Base-by-base conservation (phyloP, 768 basidiomycete species). In the Rhodotorula diobovata region DNA sequence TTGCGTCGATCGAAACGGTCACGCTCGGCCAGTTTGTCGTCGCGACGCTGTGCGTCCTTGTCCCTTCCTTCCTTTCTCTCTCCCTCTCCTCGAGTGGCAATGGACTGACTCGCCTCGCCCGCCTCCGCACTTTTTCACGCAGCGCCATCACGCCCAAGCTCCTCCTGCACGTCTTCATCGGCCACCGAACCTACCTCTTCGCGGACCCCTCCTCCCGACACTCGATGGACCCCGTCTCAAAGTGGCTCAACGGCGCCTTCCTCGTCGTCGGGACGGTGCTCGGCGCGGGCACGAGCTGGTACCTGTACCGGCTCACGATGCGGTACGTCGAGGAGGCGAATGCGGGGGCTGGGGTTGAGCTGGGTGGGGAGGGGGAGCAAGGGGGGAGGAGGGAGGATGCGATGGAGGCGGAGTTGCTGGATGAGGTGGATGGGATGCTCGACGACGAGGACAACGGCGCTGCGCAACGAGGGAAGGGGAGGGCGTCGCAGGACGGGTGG, bases 171-270 rank as follows among this genome's bases (percentile, higher is more conserved):
- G 86, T 88, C 23, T 91, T 91, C 80, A 86, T 92, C 61, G 91
- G 91, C 5, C 88, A 88, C 4, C 86, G 86, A 37, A 85, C 91
- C 54, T 89, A 89, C 51, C 82, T 82, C 20, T 81, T 93, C 45
- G 67, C 74, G 18, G 91, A 93, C 75, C 89, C 89, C 46, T 84
- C 88, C 75, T 86, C 87, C 70, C 85, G 91, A 56, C 84, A 81
- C 50, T 81, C 86, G 53, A 92, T 92, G 90, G 90, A 92, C 77
- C 23, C 77, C 87, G 87, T 84, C 63, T 86, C 88, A 0, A 89
- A 87, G 79, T 79, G 89, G 30, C 73, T 91, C 68, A 89, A 93
- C 78, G 81, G 81, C 8, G 79, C 84, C 48, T 80, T 90, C 46
- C 82, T 91, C 61, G 82, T 83, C 30, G 84, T 84, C 37, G 87